A percentile compares a stretch with the other conserved stretches of the same genome.
phyloP scores from a whole-genome alignment of 2,329 filamentous ascomycete species.

The Paecilomyces fulvus region DNA sequence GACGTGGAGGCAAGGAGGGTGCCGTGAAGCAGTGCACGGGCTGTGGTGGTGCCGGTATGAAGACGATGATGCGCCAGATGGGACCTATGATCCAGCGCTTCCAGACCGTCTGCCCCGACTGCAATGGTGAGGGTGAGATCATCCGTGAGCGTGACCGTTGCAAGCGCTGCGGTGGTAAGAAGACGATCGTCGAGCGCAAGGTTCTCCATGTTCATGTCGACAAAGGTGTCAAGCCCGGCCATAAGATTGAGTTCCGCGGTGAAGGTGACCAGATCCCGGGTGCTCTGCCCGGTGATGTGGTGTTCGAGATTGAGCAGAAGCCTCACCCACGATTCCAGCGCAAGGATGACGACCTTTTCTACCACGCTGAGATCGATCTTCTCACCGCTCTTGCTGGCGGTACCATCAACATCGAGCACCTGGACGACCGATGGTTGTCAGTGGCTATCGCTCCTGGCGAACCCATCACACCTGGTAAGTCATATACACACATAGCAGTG shows the following conservation, averaged over 20 bases:
- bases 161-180: slow-evolving; percentile 95
- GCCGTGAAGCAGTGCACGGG: slow-evolving; percentile 88
- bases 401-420: slow-evolving; percentile 84
- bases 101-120: slow-evolving; percentile 98
- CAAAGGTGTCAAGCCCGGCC: slow-evolving; percentile 82
- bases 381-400: slow-evolving; percentile 91
- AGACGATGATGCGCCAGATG: slow-evolving; percentile 99
- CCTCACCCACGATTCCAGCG: slow-evolving; percentile 92
- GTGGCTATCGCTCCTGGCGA: slow-evolving; percentile 91
- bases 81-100: slow-evolving; percentile 99
- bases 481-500: background rate
- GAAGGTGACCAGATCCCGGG: slow-evolving; percentile 95
- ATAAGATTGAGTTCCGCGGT: slow-evolving; percentile 93
- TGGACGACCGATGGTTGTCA: slow-evolving; percentile 93
- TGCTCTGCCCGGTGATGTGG: slow-evolving; percentile 87
- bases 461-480: slow-evolving; percentile 81
- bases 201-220: slow-evolving; percentile 98
- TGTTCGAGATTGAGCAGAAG: slow-evolving; percentile 99
- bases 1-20: slow-evolving; percentile 91
- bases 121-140: slow-evolving; percentile 92
- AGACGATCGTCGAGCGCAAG: slow-evolving; percentile 95
- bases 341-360: slow-evolving; percentile 92
- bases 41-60: slow-evolving; percentile 94
- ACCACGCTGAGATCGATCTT: slow-evolving; percentile 90
- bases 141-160: slow-evolving; percentile 96